Evolutionary conservation across 148 eudicot species (phyloP), one percentile per base, ranked within the genome.

Genomic region (Chenopodium album): DNA sequence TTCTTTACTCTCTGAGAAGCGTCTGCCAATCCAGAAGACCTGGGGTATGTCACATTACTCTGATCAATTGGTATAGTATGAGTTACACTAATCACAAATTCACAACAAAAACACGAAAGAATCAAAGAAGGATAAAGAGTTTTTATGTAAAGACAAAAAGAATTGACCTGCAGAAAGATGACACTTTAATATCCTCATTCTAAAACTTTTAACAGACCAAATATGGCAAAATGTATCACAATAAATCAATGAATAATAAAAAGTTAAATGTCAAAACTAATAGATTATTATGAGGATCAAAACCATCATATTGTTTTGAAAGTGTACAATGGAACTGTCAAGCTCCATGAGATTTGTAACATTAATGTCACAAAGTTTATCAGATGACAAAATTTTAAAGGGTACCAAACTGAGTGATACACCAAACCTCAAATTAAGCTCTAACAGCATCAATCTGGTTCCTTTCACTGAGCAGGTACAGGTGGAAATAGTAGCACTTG

Each of bases 1-100:
- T 87, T 76, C 92, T 92, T 72, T 76, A 80, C 75, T 90, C 94
- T n/a, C 84, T 88, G 91, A 93, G 89, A 86, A 87, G 84, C 73
- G 71, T 80, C 66, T 93, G 93, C 78, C 86, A 90, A 87, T 68
- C 59, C 46, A 88, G 78, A 73, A 89, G 92, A 84, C 93, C 96
- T 5, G 97, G 91, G 91, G 98, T 93, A 85, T 77, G 90, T 77
- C n/a, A 50, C 11, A 19, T 32, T 7, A 6, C n/a, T 76, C 44
- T 79, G 12, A 28, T 69, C 14, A 60, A 41, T 76, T 56, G 17
- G 62, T 56, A 13, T 56, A 56, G 62, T 17, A 56, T 14, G 16
- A 17, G 1, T 56, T 56, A 56, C 19, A 56, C 62, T 56, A 16
- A 56, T 14, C 19, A 56, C 62, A 14, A 17, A 56, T 14, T 14